phyloP scores from a whole-genome alignment of 257 asterid species.

The Solanum dulcamara region DNA sequence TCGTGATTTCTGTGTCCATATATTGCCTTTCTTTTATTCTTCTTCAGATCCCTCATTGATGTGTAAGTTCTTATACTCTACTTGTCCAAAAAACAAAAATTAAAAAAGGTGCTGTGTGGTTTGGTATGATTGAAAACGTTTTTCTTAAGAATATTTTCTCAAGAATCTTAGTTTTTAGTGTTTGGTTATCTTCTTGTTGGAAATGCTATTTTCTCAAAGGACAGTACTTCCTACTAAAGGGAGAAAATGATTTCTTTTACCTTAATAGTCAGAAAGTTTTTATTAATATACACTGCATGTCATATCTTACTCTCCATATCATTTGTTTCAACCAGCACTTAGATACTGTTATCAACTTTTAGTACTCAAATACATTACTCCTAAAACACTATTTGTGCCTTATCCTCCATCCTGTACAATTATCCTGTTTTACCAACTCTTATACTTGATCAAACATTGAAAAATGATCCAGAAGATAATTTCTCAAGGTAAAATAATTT shows the following conservation, averaged over 20 bases:
- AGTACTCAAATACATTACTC: not conserved
- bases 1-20: constrained; percentile 39
- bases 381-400: not conserved
- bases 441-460: too few species aligned
- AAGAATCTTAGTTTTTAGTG: not conserved
- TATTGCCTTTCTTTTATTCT: constrained; percentile 56
- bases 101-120: not conserved
- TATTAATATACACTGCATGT: not conserved
- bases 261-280: not conserved
- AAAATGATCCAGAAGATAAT: not conserved
- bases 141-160: not conserved
- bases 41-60: constrained; percentile 47
- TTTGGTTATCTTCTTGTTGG: not conserved
- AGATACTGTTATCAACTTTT: not conserved
- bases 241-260: not conserved
- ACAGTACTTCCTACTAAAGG: not conserved
- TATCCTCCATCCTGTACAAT: not conserved
- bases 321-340: not conserved
- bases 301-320: not conserved
- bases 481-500: not conserved
- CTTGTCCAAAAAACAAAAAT: not conserved
- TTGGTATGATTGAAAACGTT: not conserved
- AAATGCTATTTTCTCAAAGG: not conserved
- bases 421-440: too few species aligned
- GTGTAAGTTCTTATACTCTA: not conserved